phyloP scores from a whole-genome alignment of 2,329 filamentous ascomycete species.

The Penicillium sp. region DNA sequence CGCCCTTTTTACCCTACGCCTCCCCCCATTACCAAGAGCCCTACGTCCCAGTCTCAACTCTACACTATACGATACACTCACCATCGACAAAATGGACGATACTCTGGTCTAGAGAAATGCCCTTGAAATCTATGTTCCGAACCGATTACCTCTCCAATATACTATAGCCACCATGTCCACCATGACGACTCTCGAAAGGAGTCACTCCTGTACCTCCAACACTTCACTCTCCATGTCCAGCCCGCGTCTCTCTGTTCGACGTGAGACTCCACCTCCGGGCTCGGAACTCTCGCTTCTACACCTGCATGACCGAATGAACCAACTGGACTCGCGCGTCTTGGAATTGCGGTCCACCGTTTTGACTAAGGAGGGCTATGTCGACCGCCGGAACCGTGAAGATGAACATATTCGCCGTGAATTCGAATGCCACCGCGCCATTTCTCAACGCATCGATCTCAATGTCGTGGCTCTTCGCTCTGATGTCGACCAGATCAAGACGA shows the following conservation, averaged over 20 bases:
- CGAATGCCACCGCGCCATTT: constrained; percentile 42
- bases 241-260: constrained; percentile 42
- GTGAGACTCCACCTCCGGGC: constrained; percentile 44
- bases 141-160: background rate
- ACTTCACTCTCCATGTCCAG: constrained; percentile 46
- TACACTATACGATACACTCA: background rate
- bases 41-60: background rate
- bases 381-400: constrained; percentile 49
- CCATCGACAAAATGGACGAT: constrained; percentile 23
- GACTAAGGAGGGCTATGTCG: constrained; percentile 48
- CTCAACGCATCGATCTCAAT: constrained; percentile 44
- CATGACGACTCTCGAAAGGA: constrained; percentile 47
- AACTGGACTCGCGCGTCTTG: constrained; percentile 46
- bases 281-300: constrained; percentile 45
- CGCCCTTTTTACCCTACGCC: constrained; percentile 22
- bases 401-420: constrained; percentile 49
- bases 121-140: background rate
- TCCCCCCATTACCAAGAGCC: background rate
- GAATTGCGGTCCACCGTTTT: constrained; percentile 47
- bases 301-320: constrained; percentile 47
- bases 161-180: constrained; percentile 27
- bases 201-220: constrained; percentile 46
- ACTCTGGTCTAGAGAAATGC: constrained; percentile 17
- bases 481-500: constrained; percentile 44
- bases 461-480: constrained; percentile 45